Evolutionary conservation across 257 asterid genomes (phyloP).

Genomic region (Anisodus acutangulus): DNA sequence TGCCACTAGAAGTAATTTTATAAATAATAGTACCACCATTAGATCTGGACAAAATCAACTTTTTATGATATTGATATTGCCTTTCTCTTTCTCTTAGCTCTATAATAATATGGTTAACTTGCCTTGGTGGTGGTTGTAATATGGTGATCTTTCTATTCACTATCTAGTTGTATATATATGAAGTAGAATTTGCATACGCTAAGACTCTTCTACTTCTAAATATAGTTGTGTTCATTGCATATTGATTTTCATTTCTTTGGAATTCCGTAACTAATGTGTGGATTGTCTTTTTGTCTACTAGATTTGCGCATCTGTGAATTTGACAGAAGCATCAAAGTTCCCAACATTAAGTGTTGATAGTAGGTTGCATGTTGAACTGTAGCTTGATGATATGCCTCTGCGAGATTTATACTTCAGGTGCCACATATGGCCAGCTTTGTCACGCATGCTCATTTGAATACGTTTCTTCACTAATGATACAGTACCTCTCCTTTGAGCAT

Average conservation of each 20-base stretch:
- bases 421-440: background rate
- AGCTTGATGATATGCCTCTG: constrained; percentile 6
- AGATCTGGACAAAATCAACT: background rate
- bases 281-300: constrained; percentile 13
- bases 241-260: background rate
- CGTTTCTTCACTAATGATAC: background rate
- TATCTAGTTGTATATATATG: background rate
- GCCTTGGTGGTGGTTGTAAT: background rate
- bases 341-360: constrained; percentile 44
- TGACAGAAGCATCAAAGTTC: constrained; percentile 33
- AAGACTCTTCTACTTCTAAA: background rate
- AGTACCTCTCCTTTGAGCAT: background rate
- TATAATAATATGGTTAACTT: background rate
- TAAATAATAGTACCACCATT: background rate
- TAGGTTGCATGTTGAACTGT: constrained; percentile 37
- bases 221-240: background rate
- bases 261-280: background rate
- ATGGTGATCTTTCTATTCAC: background rate
- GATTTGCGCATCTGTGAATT: constrained; percentile 44
- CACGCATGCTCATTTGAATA: background rate
- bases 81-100: background rate
- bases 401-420: constrained; percentile 15
- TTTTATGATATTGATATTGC: background rate
- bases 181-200: background rate
- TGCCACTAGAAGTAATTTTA: background rate